A percentile compares a stretch with the other conserved stretches of the same genome.
Evolutionary conservation across 108 stramenopile species (phyloP).

Genomic region (Seminavis robusta): DNA sequence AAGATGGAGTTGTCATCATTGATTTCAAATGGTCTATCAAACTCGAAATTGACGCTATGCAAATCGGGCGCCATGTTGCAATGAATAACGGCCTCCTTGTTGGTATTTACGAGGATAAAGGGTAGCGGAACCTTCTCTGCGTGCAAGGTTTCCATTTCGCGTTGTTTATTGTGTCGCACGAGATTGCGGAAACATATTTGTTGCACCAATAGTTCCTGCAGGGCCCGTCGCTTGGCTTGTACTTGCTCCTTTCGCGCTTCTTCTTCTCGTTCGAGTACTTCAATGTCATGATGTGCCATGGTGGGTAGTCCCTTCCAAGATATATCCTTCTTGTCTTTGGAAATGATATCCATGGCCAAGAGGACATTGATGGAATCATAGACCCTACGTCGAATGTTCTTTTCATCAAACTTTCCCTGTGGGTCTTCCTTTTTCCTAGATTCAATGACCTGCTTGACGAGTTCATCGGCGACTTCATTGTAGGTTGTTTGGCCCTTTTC

Average conservation of each 20-base stretch:
- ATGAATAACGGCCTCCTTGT: conserved; percentile 75
- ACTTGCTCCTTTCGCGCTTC: conserved; percentile 38
- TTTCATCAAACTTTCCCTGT: conserved; percentile 74
- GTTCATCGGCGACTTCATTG: conserved; percentile 96
- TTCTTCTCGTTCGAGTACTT: conserved; percentile 47
- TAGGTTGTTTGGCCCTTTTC: conserved; percentile 91
- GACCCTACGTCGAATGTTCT: conserved; percentile 93
- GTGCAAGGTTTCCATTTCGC: conserved; percentile 5
- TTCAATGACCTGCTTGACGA: conserved; percentile 58
- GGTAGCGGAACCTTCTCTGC: conserved; percentile 81
- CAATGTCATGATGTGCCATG: conserved; percentile 39
- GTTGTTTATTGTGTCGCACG: conserved; percentile 57
- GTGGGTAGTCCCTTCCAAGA: conserved; percentile 86
- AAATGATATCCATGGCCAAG: conserved; percentile 95
- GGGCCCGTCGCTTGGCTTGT: conserved; percentile 58
- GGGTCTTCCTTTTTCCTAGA: conserved; percentile 50
- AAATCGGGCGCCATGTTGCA: conserved; percentile 90
- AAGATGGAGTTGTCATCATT: conserved; percentile 94
- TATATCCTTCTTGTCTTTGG: conserved; percentile 85
- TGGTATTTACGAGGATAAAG: conserved; percentile 90
- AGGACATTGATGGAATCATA: conserved; percentile 96
- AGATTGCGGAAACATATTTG: conserved; percentile 87
- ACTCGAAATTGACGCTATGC: conserved; percentile 90
- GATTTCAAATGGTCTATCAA: conserved; percentile 88
- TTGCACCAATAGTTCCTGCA: conserved; percentile 83